Conservation (phyloP, 1,284 basidiomycete species). For the Anthracocystis panici-leucophaei region DNA sequence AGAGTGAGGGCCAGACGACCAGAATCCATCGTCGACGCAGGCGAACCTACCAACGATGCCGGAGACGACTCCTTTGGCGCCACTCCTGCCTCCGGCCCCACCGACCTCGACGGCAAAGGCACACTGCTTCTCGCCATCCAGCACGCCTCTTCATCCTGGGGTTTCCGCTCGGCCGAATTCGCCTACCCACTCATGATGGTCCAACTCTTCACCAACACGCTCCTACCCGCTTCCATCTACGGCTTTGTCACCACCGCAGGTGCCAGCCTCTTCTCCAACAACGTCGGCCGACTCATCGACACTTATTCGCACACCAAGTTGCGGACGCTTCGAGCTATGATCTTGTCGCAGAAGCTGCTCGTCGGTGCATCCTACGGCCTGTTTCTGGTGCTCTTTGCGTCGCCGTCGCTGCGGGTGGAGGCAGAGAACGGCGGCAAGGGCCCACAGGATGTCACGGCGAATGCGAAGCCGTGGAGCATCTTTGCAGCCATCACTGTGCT, state of each 20-base stretch:
- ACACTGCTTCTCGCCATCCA: slow-evolving; percentile 54
- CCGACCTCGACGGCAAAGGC: slow-evolving; percentile 37
- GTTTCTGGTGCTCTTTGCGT: slow-evolving; percentile 68
- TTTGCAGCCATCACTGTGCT: slow-evolving; percentile 71
- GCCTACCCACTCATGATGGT: slow-evolving; percentile 73
- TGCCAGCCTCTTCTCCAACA: slow-evolving; percentile 71
- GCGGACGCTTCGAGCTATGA: slow-evolving; percentile 71
- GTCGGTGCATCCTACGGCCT: slow-evolving; percentile 71
- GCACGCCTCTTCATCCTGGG: slow-evolving; percentile 71
- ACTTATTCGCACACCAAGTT: slow-evolving; percentile 69
- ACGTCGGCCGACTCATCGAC: slow-evolving; percentile 73
- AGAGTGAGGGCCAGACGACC: slow-evolving; percentile 3
- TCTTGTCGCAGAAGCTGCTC: slow-evolving; percentile 72
- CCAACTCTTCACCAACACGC: slow-evolving; percentile 72
- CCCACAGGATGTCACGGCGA: slow-evolving; percentile 16
- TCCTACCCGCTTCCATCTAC: slow-evolving; percentile 74
- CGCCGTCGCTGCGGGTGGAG: slow-evolving; percentile 26
- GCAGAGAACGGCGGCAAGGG: slow-evolving; percentile 54
- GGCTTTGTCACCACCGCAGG: slow-evolving; percentile 72
- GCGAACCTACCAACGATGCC: not conserved
- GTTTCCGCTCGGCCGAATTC: slow-evolving; percentile 72
- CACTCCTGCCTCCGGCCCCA: slow-evolving; percentile 17
- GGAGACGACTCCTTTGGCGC: slow-evolving; percentile 22
- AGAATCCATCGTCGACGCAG: not conserved
- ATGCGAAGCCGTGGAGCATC: slow-evolving; percentile 55